Evolutionary conservation across 2,329 filamentous ascomycete genomes (phyloP), one percentile per base, ranked within the genome.

Genomic region (Chrysoporthe austroafricana): DNA sequence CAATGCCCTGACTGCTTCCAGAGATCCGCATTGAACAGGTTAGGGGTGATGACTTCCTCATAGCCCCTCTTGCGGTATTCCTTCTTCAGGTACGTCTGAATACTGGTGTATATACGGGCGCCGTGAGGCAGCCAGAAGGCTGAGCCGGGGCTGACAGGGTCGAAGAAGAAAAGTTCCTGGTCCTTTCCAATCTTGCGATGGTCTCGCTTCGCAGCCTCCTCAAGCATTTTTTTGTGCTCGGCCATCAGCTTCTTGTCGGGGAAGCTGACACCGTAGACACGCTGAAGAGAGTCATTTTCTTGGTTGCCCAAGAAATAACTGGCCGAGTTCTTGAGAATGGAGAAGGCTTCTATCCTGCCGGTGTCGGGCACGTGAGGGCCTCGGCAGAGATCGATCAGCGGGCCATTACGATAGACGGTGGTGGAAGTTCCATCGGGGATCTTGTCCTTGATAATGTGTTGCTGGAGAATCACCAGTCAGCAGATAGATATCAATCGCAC

Each of bases 1-100:
- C 95, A 97, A 79, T 98, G 96, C 62, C 96, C 96, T 9, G 94
- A 97, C 32, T 89, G 91, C 83, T 97, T 96, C 96, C 96, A 98
- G 16, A 98, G 83, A 7, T 93, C 87, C 14, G 93, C 89, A 76
- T 97, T 97, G 84, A 91, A 99, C 91, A 99, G 96, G 82, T 96
- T 98, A 62, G 96, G 96, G 3, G 94, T 93, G 77, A 94, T 93
- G 70, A 99, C 96, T 80, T 99, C 96, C 75, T 95, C 90, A 79
- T 98, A 99, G 59, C 92, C 94, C 71, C 96, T 92, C 77, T 92
- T 93, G 85, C 92, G 94, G 83, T 98, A 99, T 78, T 98, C 91
- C 60, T 91, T 86, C 71, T 92, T 89, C 71, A 99, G 85, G 76
- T 96, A 93, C 21, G 88, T 85, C 78, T 94, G 89, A 11, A 99